Base-by-base conservation (phyloP, 1,139 yeast species). In the Scheffersomyces stambukii region DNA sequence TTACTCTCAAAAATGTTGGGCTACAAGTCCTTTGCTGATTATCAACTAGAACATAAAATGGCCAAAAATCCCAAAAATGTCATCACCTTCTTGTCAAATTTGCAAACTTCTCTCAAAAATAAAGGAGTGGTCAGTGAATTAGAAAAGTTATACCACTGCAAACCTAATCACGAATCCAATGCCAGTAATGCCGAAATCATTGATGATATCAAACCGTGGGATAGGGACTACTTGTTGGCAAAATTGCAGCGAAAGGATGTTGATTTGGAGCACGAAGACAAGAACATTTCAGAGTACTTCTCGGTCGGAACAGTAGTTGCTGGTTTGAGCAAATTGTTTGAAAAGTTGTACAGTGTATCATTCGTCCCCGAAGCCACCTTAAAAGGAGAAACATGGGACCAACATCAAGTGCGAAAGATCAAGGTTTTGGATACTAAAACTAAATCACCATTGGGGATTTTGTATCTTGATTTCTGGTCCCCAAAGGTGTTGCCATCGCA, bases 11-110 rank as follows among this genome's bases (percentile, higher is more conserved):
- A 67, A 27, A 67, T 85, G 60, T 66, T 91, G 63, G 94, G 94
- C 0, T 75, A 75, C 48, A 47, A 60, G 13, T 79, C 85, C 24
- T 91, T 67, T 57, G 77, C 93, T 0, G 81, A 81, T 30, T 89
- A 91, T 49, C 94, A 85, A 48, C 62, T 91, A 23, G 80, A 77
- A 36, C 95, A 86, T 40, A 91, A 93, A 51, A 85, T 91, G 96
- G 95, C 95, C 9, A 79, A 79, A 38, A 69, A 59, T 7, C 95
- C 96, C 0, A 76, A 73, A 17, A 79, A 85, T 46, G 98, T 89
- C 1, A 55, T 65, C 39, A 64, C 79, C 6, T 88, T 91, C 41
- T 60, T 91, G 33, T 54, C 62, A 6, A 77, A 78, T 25, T 54
- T 89, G 28, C 77, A 82, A 16, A 50, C 55, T 8, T 50, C 47